Conservation (phyloP, 108 stramenopile species). For the Tribonema minus region DNA sequence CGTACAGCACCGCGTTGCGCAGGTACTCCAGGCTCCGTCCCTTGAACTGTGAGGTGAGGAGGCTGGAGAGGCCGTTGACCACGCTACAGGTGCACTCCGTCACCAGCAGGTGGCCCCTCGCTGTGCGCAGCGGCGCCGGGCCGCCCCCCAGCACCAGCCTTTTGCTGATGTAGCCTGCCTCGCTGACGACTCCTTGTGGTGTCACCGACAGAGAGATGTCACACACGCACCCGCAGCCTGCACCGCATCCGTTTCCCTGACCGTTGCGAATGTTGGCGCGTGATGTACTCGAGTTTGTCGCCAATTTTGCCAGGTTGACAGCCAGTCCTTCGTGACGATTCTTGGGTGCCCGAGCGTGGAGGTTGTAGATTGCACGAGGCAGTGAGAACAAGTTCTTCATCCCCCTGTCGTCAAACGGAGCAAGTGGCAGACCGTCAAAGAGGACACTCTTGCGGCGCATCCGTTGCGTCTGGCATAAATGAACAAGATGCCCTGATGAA, state of each 20-base stretch:
- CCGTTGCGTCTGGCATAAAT: no score
- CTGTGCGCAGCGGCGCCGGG: constrained; percentile 4
- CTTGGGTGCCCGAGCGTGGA: constrained; percentile 3
- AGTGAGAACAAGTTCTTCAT: constrained; percentile 7
- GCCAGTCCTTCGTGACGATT: not conserved
- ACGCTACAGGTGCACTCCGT: constrained; percentile 18
- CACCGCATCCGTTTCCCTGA: constrained; percentile 19
- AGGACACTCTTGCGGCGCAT: no score
- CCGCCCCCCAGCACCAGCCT: constrained; percentile 4
- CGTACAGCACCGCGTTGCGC: constrained; percentile 33
- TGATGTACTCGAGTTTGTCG: not conserved
- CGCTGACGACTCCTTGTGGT: not conserved
- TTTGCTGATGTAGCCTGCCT: constrained; percentile 8
- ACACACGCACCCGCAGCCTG: constrained; percentile 21
- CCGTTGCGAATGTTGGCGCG: not conserved
- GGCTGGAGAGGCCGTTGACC: not conserved
- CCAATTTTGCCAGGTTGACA: not conserved
- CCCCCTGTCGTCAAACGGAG: no score
- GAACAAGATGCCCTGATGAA: no score
- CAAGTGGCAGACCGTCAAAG: no score
- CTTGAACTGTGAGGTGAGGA: not conserved
- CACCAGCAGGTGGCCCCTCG: constrained; percentile 11
- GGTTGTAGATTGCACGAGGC: not conserved
- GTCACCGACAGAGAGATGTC: constrained; percentile 22
- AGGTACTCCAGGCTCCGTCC: constrained; percentile 10